Conservation (phyloP, 176 grass and related monocot genomes). For the Stipa capillata region DNA sequence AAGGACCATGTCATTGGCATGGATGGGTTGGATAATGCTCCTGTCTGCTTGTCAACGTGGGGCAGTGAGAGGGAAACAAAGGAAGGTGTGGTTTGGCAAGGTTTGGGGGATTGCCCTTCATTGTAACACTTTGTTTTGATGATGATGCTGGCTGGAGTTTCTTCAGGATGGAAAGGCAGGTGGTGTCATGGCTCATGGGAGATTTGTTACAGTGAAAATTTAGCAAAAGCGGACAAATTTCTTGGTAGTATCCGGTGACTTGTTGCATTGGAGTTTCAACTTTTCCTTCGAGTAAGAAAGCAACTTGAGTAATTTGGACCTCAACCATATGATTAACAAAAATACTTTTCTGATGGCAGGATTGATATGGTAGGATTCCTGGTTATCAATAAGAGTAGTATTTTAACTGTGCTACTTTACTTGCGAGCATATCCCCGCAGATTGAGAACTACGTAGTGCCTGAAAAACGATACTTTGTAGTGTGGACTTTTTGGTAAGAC, state of each 20-base stretch:
- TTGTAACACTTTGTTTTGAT: conserved; percentile 12
- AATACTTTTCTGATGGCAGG: not conserved
- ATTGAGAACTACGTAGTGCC: not conserved
- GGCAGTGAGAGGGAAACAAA: conserved; percentile 28
- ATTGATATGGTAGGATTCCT: not conserved
- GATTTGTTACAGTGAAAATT: not conserved
- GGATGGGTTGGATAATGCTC: conserved; percentile 23
- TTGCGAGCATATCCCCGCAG: not conserved
- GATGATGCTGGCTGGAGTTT: conserved; percentile 1
- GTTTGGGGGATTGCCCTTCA: conserved; percentile 1
- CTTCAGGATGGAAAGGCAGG: not conserved
- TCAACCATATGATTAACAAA: not conserved
- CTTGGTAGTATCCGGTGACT: not conserved
- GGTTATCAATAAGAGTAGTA: not conserved
- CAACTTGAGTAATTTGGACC: not conserved
- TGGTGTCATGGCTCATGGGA: not conserved
- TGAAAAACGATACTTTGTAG: not conserved
- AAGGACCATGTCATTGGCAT: conserved; percentile 1
- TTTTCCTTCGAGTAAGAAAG: not conserved
- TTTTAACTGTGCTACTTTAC: not conserved
- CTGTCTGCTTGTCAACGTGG: conserved; percentile 27
- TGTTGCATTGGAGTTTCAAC: not conserved
- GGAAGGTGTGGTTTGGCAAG: conserved; percentile 11
- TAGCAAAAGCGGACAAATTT: not conserved
- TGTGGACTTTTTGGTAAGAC: not conserved